Percentiles rank a stretch among this genome's conserved stretches.
Evolutionary conservation across 140 eudicot species (phyloP).

Genomic region (Senecio squalidus): DNA sequence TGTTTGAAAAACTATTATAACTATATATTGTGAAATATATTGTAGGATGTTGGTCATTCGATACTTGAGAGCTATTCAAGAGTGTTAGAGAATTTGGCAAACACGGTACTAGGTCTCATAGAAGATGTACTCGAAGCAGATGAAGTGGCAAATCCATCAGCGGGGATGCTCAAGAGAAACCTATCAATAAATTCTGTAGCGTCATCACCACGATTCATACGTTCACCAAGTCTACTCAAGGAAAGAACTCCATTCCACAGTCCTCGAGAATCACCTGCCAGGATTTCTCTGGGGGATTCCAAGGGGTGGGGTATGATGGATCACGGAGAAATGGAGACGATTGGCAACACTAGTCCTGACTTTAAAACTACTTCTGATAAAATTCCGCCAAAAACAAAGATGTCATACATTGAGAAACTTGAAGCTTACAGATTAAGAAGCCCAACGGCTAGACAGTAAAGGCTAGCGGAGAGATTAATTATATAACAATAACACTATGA

Average conservation of each 20-base stretch:
- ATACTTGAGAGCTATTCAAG: slow-evolving; percentile 87
- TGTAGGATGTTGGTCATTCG: slow-evolving; percentile 75
- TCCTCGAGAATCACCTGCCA: slow-evolving; percentile 35
- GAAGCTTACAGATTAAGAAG: slow-evolving; percentile 67
- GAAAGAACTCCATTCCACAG: slow-evolving; percentile 19
- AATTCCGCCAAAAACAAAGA: slow-evolving; percentile 33
- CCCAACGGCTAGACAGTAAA: slow-evolving; percentile 53
- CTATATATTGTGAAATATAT: slow-evolving; percentile 7
- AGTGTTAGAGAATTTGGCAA: slow-evolving; percentile 73
- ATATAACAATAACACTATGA: background rate
- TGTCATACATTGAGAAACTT: slow-evolving; percentile 61
- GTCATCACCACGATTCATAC: slow-evolving; percentile 21
- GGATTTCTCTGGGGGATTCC: slow-evolving; percentile 44
- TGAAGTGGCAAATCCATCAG: slow-evolving; percentile 38
- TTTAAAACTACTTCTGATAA: slow-evolving; percentile 16
- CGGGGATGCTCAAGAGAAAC: slow-evolving; percentile 19
- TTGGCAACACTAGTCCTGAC: slow-evolving; percentile 21
- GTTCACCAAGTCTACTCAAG: slow-evolving; percentile 7
- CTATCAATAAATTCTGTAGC: slow-evolving; percentile 19
- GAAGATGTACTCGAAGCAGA: slow-evolving; percentile 76
- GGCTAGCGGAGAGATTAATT: slow-evolving; percentile 8
- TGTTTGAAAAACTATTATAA: no score
- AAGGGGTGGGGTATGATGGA: slow-evolving; percentile 51
- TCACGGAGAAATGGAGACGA: slow-evolving; percentile 32
- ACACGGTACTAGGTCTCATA: slow-evolving; percentile 52